Base-by-base conservation (phyloP, 768 basidiomycete species). In the Candolleomyces eurysporus region DNA sequence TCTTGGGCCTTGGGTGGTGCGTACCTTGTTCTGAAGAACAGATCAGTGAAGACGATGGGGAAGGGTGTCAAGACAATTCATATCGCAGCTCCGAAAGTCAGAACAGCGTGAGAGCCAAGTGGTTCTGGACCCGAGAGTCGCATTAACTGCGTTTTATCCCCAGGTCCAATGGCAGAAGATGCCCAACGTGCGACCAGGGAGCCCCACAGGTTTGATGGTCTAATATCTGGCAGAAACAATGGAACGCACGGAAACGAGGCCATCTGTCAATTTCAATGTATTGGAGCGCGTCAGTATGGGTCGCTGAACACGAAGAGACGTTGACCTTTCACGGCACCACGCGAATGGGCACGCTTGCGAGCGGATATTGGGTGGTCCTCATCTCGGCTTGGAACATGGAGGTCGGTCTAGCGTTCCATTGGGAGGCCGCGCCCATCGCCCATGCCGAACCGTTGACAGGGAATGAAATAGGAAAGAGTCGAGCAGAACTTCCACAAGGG, bases 61-160 rank as follows among this genome's bases (percentile, higher is more conserved):
- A 53, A 31, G 40, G 26, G 32, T 21, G 26, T n/a, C 10, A 56
- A 43, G 31, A 42, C 54, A 30, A 56, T 56, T 39, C 36, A 19
- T 21, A 56, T 21, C 31, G 17, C 31, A 31, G 54, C 54, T 39
- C 54, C 54, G 36, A 26, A 56, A 17, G 54, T 56, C 36, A 56
- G 40, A 43, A 43, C 54, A 56, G 54, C 54, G 54, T 56, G 54
- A 42, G 54, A 56, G 40, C 10, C 21, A n/a, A 40, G n/a, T 4
- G 0, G 22, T 43, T n/a, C 42, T 36, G 36, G n/a, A 19, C 39
- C 54, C 22, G 39, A 40, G 39, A 14, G 26, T 19, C 54, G 54
- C 54, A 42, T 56, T 56, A 56, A 42, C 54, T 56, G 54, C 49
- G 49, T 51, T 22, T 21, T n/a, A 14, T 46, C 13, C 49, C 21